These are phyloP conservation scores for Paxillus ammoniavirescens DNA, from an alignment of 768 basidiomycete genomes.

Conservation along the genomic window DNA sequence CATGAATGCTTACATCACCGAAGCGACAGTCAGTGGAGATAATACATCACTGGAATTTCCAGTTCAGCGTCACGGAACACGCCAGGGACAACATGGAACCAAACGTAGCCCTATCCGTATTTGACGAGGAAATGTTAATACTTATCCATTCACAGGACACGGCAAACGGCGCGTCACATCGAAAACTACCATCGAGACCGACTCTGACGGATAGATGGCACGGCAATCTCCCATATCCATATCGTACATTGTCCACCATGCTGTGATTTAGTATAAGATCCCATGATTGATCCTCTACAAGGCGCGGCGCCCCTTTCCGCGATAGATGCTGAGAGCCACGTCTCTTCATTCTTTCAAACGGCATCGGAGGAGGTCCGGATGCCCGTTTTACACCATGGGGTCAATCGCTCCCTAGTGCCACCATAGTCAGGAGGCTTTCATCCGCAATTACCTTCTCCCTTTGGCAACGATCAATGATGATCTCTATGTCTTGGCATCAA, in stretches of 20 bases:
- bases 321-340: background rate
- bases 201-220: background rate
- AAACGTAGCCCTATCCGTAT: background rate
- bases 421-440: background rate
- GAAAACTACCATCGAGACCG: background rate
- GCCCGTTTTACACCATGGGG: background rate
- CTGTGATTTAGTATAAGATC: background rate
- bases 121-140: background rate
- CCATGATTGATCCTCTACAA: background rate
- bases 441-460: background rate
- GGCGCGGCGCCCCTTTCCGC: background rate
- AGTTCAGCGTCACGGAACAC: background rate
- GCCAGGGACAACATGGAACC: background rate
- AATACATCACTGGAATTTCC: background rate
- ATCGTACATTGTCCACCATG: background rate
- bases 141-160: background rate
- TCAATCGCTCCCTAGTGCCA: background rate
- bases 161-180: background rate
- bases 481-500: background rate
- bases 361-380: background rate
- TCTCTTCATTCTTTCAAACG: background rate
- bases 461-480: background rate
- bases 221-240: background rate
- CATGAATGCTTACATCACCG: background rate
- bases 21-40: background rate